Evolutionary conservation across 2,329 filamentous ascomycete genomes (phyloP).

Genomic region (Hyphodiscus sp.): DNA sequence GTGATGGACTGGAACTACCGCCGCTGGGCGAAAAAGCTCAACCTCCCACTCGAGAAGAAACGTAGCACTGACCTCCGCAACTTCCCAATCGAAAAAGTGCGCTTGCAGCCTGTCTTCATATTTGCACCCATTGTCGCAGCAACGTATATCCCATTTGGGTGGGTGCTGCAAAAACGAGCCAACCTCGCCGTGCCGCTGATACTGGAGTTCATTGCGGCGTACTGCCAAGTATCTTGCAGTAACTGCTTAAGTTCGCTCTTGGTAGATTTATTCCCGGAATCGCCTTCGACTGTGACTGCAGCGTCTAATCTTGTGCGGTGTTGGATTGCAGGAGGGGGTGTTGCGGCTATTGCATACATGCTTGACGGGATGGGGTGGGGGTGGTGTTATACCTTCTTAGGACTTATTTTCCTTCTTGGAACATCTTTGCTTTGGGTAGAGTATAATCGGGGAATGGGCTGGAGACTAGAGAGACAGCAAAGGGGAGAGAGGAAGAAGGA

Average conservation of each 20-base stretch:
- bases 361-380: slow-evolving; percentile 13
- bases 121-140: slow-evolving; percentile 35
- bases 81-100: slow-evolving; percentile 29
- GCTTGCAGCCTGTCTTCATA: slow-evolving; percentile 48
- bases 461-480: neutral
- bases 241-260: slow-evolving; percentile 2
- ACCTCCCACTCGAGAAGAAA: slow-evolving; percentile 51
- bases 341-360: slow-evolving; percentile 12
- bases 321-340: slow-evolving; percentile 26
- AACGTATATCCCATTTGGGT: slow-evolving; percentile 10
- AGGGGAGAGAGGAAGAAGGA: neutral
- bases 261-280: slow-evolving; percentile 25
- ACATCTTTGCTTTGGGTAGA: neutral
- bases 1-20: slow-evolving; percentile 61
- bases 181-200: neutral
- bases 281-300: slow-evolving; percentile 26
- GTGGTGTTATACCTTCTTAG: slow-evolving; percentile 6
- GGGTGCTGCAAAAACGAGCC: slow-evolving; percentile 3
- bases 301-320: slow-evolving; percentile 29
- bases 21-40: slow-evolving; percentile 52
- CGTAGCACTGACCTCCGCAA: slow-evolving; percentile 32
- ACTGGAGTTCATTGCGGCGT: neutral
- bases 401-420: slow-evolving; percentile 27
- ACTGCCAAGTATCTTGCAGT: neutral
- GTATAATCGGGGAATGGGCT: neutral